phyloP scores from a whole-genome alignment of 371 early-diverging fungal species.

The Rhizopus delemar region DNA sequence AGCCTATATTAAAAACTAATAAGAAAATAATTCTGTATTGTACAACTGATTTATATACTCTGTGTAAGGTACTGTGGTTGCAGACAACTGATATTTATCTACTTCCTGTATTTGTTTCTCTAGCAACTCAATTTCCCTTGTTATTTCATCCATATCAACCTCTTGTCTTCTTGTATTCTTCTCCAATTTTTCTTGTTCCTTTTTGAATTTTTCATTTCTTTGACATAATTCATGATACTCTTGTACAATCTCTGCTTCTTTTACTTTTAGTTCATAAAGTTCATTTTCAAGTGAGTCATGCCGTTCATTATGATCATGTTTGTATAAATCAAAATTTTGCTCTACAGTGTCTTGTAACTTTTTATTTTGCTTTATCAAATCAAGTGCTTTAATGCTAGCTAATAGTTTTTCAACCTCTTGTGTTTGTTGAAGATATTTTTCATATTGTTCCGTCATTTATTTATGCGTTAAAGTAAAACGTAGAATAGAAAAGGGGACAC shows the following conservation, averaged over 20 bases:
- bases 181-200: background rate
- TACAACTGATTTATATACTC: background rate
- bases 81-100: background rate
- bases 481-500: background rate
- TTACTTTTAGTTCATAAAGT: background rate
- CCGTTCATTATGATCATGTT: background rate
- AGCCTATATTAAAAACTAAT: background rate
- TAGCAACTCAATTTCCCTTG: slow-evolving; percentile 6
- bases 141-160: background rate
- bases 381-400: background rate
- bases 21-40: no score
- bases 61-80: background rate
- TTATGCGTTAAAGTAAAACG: background rate
- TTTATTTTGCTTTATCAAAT: background rate
- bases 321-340: background rate
- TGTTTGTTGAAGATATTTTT: no score
- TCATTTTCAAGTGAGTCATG: slow-evolving; percentile 1
- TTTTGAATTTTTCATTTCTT: background rate
- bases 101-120: slow-evolving; percentile 4
- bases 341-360: no score
- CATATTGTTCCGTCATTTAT: no score
- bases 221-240: background rate
- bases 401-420: no score
- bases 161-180: background rate
- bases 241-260: background rate